A percentile compares a stretch with the other conserved stretches of the same genome.
Evolutionary conservation across 305 asterid genomes (phyloP).

Genomic region (Solanum chacoense): DNA sequence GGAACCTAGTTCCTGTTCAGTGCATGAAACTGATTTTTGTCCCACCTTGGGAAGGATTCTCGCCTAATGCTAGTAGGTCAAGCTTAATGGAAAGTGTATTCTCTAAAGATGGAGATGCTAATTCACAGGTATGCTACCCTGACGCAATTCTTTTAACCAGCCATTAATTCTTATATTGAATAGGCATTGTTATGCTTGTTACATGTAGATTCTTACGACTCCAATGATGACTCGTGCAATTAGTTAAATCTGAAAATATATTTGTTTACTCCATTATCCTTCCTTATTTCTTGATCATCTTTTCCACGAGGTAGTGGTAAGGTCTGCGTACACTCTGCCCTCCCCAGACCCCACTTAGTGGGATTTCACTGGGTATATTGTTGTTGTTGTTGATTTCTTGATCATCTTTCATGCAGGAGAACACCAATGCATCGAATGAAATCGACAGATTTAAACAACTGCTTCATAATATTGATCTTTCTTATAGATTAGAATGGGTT

Average conservation of each 20-base stretch:
- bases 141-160: not conserved
- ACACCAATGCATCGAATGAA: constrained; percentile 36
- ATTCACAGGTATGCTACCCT: constrained; percentile 46
- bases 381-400: too few species aligned
- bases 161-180: not conserved
- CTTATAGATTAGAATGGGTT: constrained; percentile 80
- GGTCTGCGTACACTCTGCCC: too few species aligned
- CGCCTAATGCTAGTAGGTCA: constrained; percentile 71
- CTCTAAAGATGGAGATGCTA: constrained; percentile 36
- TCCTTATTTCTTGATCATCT: not conserved
- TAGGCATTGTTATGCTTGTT: not conserved
- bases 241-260: not conserved
- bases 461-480: constrained; percentile 82
- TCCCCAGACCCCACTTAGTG: too few species aligned
- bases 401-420: constrained; percentile 34
- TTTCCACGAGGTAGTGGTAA: too few species aligned
- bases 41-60: constrained; percentile 97
- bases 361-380: too few species aligned
- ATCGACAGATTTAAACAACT: constrained; percentile 55
- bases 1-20: constrained; percentile 75
- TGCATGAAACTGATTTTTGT: constrained; percentile 88
- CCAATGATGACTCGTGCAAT: not conserved
- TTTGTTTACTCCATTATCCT: not conserved
- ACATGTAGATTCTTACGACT: not conserved
- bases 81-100: constrained; percentile 65